phyloP scores from a whole-genome alignment of 208 protist genomes.

The Leishmania lainsoni region DNA sequence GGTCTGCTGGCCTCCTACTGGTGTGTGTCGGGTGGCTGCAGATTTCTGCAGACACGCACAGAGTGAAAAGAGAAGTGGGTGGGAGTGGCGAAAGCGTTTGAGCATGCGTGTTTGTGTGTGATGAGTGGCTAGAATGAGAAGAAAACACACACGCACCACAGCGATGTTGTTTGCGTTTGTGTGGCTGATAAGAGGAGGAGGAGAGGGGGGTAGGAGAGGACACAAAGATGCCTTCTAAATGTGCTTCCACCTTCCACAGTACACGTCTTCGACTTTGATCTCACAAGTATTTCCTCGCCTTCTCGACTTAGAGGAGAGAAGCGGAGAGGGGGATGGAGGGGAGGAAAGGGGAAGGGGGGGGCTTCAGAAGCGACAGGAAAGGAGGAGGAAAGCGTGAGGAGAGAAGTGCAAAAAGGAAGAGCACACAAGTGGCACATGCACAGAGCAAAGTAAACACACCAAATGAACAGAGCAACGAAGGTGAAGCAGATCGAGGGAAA shows the following conservation, averaged over 20 bases:
- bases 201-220: neutral
- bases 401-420: too few species aligned
- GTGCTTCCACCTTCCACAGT: neutral
- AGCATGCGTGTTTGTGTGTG: neutral
- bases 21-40: neutral
- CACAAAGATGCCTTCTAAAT: neutral
- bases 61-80: neutral
- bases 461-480: neutral
- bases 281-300: neutral
- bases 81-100: neutral
- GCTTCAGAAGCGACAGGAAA: neutral
- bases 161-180: neutral
- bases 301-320: neutral
- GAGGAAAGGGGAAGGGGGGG: too few species aligned
- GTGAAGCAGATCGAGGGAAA: neutral
- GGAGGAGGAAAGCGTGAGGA: neutral
- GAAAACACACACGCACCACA: neutral
- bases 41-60: neutral
- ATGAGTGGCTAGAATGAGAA: neutral
- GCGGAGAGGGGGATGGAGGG: neutral
- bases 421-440: too few species aligned
- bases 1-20: too few species aligned
- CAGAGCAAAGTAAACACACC: too few species aligned
- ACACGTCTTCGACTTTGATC: neutral
- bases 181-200: neutral